Evolutionary conservation across 202 grass and related monocot genomes (phyloP).

Genomic region (Schoenoplectus triqueter): DNA sequence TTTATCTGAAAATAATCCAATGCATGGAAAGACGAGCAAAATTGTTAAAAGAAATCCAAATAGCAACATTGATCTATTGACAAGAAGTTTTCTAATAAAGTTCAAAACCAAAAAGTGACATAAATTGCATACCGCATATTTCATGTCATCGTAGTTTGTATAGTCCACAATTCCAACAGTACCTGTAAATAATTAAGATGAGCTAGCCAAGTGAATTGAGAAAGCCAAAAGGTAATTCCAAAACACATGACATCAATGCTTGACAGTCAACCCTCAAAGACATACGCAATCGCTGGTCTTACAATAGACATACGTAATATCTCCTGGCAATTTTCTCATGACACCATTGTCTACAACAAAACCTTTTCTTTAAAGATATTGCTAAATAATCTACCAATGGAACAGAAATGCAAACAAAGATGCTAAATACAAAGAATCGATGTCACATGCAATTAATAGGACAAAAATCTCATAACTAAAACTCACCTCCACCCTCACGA

Average conservation of each 20-base stretch:
- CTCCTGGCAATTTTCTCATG: background rate
- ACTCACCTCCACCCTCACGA: conserved; percentile 78
- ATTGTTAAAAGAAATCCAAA: conserved; percentile 31
- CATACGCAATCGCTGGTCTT: background rate
- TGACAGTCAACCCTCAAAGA: background rate
- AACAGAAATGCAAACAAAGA: too few species aligned
- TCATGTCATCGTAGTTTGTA: conserved; percentile 98
- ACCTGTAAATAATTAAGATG: conserved; percentile 55
- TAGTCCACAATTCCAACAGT: conserved; percentile 91
- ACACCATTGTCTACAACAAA: background rate
- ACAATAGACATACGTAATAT: background rate
- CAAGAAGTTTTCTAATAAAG: background rate
- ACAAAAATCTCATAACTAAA: background rate
- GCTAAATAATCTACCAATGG: background rate
- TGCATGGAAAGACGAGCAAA: background rate
- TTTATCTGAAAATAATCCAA: conserved; percentile 59
- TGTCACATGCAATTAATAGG: background rate
- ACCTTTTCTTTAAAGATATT: background rate
- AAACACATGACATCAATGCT: background rate
- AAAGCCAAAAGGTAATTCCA: conserved; percentile 1
- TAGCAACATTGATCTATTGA: background rate
- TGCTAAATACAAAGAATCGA: too few species aligned
- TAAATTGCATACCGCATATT: conserved; percentile 76
- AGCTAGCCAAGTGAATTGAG: background rate
- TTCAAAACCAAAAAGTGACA: background rate